Base-by-base conservation (phyloP, 371 early-diverging fungal genomes). In the Dentiscutata heterogama region DNA sequence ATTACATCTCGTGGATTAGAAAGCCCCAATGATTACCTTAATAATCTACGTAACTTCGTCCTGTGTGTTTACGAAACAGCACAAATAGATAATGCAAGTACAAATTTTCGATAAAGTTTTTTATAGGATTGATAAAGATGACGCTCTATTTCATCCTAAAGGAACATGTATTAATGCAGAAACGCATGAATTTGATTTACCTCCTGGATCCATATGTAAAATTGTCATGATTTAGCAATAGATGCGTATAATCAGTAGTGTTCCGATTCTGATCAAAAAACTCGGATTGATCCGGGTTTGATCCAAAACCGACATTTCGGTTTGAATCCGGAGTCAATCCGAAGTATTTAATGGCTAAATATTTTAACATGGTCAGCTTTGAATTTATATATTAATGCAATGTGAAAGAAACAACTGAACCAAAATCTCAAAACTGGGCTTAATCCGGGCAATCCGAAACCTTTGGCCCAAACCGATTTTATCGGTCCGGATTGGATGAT, bases 181-280 rank as follows among this genome's bases (percentile, higher is more conserved):
- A 8, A 65, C 65, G 8, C 27, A 2, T 7, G 35, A 29, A 5
- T 65, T 65, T 31, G 65, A 65, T 31, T 31, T 35, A 1, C 65
- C 65, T 31, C 65, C 35, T 0, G 65, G 65, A 31, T 65, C 65
- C 20, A 70, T 70, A 46, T 70, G 70, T 42, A 22, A 6, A 46
- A 70, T 70, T 70, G 70, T 46, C 31, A n/a, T n/a, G 70, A 46
- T 14, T 70, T 42, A 14, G 25, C 70, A 5, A 35, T 5, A n/a
- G 10, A 70, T 11, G 70, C 70, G 3, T 70, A 70, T 42, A 11
- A 70, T n/a, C n/a, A n/a, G n/a, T n/a, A n/a, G n/a, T n/a, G n/a
- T n/a, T n/a, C n/a, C n/a, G n/a, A n/a, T n/a, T n/a, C n/a, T n/a
- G n/a, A n/a, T n/a, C n/a, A n/a, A n/a, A n/a, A n/a, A n/a, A n/a